Conservation (phyloP, 23 red algal species). For the Gracilaria gracilis region DNA sequence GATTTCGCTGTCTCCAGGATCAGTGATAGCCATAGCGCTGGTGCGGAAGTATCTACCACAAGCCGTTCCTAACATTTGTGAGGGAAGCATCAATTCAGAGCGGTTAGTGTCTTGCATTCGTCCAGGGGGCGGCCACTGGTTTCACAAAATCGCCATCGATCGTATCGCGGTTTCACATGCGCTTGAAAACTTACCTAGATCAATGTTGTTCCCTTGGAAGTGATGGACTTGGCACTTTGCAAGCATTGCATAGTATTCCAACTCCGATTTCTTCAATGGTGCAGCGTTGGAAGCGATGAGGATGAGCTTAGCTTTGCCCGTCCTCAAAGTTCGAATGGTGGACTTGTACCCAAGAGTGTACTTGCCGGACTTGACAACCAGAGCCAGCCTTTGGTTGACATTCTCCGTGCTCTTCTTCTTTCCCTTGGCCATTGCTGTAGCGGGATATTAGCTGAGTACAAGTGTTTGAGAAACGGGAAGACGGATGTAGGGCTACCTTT, state of each 20-base stretch:
- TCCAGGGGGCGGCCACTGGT: too few relatives aligned
- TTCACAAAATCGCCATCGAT: neutral
- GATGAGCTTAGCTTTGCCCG: conserved; percentile 97
- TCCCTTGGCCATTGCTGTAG: conserved; percentile 77
- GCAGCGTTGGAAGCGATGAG: conserved; percentile 90
- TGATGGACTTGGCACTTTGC: conserved; percentile 95
- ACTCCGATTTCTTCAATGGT: conserved; percentile 85
- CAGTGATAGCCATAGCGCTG: conserved; percentile 84
- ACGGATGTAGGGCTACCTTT: neutral
- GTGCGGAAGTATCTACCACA: conserved; percentile 95
- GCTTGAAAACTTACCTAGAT: conserved; percentile 67
- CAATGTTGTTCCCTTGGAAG: conserved; percentile 92
- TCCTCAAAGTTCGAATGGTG: conserved; percentile 94
- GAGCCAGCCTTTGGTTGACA: conserved; percentile 88
- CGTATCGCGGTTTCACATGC: neutral
- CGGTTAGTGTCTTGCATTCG: conserved; percentile 3
- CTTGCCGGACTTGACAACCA: conserved; percentile 97
- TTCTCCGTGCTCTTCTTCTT: conserved; percentile 92
- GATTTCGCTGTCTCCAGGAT: conserved; percentile 97
- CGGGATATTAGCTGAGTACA: neutral
- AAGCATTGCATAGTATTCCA: conserved; percentile 99
- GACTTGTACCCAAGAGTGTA: conserved; percentile 94
- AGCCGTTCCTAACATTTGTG: conserved; percentile 71
- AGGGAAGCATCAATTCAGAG: neutral
- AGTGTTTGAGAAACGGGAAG: neutral